Percentiles rank a stretch among this genome's conserved stretches.
These are phyloP conservation scores for Ilex asprella DNA, from an alignment of 257 asterid genomes.

Conservation along the genomic window DNA sequence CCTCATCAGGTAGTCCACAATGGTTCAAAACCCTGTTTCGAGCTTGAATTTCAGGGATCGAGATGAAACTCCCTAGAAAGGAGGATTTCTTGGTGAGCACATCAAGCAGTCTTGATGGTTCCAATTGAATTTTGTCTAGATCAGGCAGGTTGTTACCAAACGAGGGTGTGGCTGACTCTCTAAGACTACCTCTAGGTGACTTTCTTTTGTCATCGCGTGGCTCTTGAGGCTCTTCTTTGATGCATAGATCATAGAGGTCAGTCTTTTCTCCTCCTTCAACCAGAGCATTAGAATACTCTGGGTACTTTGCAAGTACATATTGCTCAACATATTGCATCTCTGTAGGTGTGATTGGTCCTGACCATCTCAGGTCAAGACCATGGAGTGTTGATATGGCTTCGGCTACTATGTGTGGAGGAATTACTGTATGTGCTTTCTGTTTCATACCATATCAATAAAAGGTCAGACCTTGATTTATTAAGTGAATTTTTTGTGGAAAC, in stretches of 20 bases:
- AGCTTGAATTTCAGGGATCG: conserved; percentile 77
- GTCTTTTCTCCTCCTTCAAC: conserved; percentile 72
- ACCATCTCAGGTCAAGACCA: conserved; percentile 80
- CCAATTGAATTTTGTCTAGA: conserved; percentile 37
- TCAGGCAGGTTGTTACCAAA: conserved; percentile 41
- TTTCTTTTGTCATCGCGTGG: conserved; percentile 34
- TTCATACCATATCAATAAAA: background rate
- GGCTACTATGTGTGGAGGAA: conserved; percentile 74
- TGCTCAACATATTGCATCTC: conserved; percentile 76
- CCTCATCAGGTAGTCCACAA: conserved; percentile 60
- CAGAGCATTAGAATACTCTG: conserved; percentile 65
- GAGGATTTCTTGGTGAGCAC: conserved; percentile 48
- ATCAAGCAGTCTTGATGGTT: conserved; percentile 59
- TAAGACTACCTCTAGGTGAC: conserved; percentile 31
- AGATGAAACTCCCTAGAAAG: conserved; percentile 48
- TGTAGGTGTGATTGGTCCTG: conserved; percentile 76
- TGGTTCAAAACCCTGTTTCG: conserved; percentile 53
- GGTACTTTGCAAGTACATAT: conserved; percentile 70
- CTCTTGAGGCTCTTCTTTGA: conserved; percentile 45
- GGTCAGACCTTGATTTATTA: conserved; percentile 21
- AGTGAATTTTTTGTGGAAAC: too few species aligned
- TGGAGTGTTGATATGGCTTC: conserved; percentile 83
- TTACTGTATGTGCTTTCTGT: conserved; percentile 65
- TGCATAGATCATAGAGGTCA: conserved; percentile 61
- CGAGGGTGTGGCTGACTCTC: conserved; percentile 24